Base-by-base conservation (phyloP, 1,139 yeast species). In the Candida anutae region DNA sequence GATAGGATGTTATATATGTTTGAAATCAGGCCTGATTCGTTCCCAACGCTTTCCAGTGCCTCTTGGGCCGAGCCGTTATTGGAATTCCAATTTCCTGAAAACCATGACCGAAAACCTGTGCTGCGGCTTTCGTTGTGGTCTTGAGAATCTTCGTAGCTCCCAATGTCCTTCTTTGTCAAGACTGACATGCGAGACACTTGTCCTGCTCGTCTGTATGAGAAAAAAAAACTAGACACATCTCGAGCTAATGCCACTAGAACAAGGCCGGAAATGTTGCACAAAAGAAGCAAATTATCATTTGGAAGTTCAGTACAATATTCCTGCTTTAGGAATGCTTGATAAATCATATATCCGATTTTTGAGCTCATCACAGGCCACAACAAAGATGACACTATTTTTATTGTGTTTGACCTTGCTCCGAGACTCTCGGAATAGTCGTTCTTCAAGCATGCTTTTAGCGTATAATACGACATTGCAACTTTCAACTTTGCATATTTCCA, bases 231-330 rank as follows among this genome's bases (percentile, higher is more conserved):
- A 11, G 43, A 34, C 15, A 55, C 27, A 35, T 71, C 77, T 28
- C 69, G 63, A 5, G 48, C 22, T 3, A 68, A 22, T 1, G 59
- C 64, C 2, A 61, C 64, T 2, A 46, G 31, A 6, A 51, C 38
- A 35, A 72, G 61, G 1, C 73, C 75, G 2, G 63, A 22, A 15
- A 70, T 31, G 36, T 70, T 72, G 20, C 70, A 49, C n/a, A 67
- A 44, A 37, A 69, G 56, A 13, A 49, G 36, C 11, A 55, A 42
- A 30, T 65, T 68, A 34, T 65, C 66, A 1, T 65, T 63, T 0
- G 69, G 54, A 10, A 53, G 22, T 4, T 24, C 19, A 5, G 33
- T 27, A 13, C 13, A 19, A 1, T n/a, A 29, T n/a, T n/a, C 20
- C 32, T 30, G 16, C 24, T 29, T 15, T 5, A 52, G 17, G 4